Conservation (phyloP, 805 yeast species). For the Ogataea pignaliae region DNA sequence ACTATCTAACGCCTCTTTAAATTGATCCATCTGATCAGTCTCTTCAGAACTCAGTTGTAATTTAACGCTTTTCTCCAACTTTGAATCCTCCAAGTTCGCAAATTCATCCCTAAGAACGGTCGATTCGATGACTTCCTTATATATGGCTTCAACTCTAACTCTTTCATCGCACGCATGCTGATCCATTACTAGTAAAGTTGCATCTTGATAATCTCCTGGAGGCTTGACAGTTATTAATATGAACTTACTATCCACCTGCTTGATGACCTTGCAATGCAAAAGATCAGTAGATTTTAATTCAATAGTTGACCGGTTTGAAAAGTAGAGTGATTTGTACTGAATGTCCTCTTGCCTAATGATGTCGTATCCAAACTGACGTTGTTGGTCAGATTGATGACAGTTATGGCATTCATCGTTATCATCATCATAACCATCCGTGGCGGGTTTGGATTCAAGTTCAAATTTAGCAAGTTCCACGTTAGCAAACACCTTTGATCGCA, state of each 20-base stretch:
- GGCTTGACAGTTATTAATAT: conserved; percentile 38
- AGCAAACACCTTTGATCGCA: neutral
- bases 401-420: neutral
- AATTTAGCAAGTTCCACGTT: too few species aligned
- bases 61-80: conserved; percentile 8
- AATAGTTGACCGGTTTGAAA: conserved; percentile 6
- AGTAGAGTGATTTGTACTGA: conserved; percentile 12
- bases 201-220: neutral
- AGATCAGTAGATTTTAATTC: conserved; percentile 22
- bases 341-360: neutral
- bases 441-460: neutral
- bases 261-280: conserved; percentile 32
- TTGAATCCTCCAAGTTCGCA: neutral
- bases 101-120: conserved; percentile 9
- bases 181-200: conserved; percentile 46
- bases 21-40: conserved; percentile 26
- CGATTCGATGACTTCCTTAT: conserved; percentile 33
- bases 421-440: neutral
- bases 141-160: conserved; percentile 49
- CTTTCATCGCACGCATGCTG: conserved; percentile 89
- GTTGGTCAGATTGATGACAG: neutral
- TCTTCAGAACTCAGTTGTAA: conserved; percentile 31
- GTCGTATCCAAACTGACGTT: too few species aligned
- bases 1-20: conserved; percentile 22
- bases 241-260: conserved; percentile 63